Conservation (phyloP, 2,329 filamentous ascomycete genomes). For the Seiridium cupressi region DNA sequence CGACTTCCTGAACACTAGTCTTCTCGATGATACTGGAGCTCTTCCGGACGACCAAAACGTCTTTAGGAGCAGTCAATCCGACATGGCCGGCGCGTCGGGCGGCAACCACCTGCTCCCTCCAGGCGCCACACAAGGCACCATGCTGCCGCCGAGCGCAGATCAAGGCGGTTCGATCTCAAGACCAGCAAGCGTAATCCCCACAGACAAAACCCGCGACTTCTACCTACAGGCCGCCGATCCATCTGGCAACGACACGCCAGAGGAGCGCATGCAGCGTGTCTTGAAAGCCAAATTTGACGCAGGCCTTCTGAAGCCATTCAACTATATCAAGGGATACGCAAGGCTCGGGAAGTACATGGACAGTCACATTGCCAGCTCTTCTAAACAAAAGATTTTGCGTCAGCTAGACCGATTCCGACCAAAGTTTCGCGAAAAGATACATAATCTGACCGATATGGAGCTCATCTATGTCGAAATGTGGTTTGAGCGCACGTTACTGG, state of each 20-base stretch:
- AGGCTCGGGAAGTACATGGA: constrained; percentile 90
- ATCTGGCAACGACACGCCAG: constrained; percentile 77
- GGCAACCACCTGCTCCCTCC: constrained; percentile 30
- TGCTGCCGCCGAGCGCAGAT: constrained; percentile 47
- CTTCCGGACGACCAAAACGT: constrained; percentile 63
- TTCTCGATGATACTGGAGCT: constrained; percentile 79
- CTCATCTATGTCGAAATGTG: constrained; percentile 97
- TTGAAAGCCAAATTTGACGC: constrained; percentile 95
- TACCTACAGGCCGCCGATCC: constrained; percentile 97
- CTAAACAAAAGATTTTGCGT: constrained; percentile 86
- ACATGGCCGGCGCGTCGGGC: constrained; percentile 46
- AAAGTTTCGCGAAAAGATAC: constrained; percentile 93
- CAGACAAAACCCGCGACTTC: constrained; percentile 80
- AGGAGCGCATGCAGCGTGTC: constrained; percentile 93
- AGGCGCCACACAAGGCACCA: constrained; percentile 37
- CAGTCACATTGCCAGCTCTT: constrained; percentile 75
- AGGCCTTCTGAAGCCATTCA: constrained; percentile 92
- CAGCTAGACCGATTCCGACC: constrained; percentile 92
- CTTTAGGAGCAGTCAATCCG: constrained; percentile 38
- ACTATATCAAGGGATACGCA: constrained; percentile 96
- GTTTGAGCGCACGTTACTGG: constrained; percentile 95
- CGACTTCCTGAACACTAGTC: constrained; percentile 90
- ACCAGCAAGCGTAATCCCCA: constrained; percentile 58
- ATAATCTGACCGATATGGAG: constrained; percentile 88
- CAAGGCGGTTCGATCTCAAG: constrained; percentile 57